phyloP scores from a whole-genome alignment of 2,329 filamentous ascomycete species.

The Didymella lethalis region DNA sequence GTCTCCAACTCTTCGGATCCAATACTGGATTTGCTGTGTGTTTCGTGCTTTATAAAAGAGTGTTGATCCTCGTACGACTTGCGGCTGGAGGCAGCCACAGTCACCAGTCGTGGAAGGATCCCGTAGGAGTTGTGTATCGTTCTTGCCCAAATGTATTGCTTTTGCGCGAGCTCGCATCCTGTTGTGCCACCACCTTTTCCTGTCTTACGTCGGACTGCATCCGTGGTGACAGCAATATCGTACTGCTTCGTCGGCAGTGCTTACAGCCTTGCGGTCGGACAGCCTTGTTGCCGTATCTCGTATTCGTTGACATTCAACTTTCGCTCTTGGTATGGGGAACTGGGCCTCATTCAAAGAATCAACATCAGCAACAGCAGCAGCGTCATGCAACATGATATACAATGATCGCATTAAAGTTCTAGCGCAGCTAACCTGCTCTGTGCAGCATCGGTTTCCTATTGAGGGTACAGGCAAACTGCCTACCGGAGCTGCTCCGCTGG shows the following conservation, averaged over 20 bases:
- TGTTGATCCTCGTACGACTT: neutral
- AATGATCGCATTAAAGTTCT: neutral
- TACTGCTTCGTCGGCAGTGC: neutral
- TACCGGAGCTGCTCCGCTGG: conserved; percentile 21
- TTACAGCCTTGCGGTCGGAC: neutral
- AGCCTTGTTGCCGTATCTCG: conserved; percentile 1
- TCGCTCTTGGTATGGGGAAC: neutral
- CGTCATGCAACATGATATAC: neutral
- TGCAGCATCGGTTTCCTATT: conserved; percentile 14
- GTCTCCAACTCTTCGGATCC: neutral
- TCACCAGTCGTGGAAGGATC: neutral
- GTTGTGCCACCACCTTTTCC: neutral
- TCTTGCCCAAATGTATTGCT: neutral
- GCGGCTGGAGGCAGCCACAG: neutral
- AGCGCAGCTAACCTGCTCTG: conserved; percentile 7
- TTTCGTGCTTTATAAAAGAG: neutral
- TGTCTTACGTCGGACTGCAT: neutral
- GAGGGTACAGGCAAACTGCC: conserved; percentile 1
- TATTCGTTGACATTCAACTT: neutral
- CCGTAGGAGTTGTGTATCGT: neutral
- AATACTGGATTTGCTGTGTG: neutral
- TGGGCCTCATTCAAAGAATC: neutral
- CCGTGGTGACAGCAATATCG: neutral
- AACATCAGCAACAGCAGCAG: conserved; percentile 3
- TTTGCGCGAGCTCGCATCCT: neutral